Evolutionary conservation across 108 stramenopile species (phyloP).

Genomic region (Seminavis robusta): DNA sequence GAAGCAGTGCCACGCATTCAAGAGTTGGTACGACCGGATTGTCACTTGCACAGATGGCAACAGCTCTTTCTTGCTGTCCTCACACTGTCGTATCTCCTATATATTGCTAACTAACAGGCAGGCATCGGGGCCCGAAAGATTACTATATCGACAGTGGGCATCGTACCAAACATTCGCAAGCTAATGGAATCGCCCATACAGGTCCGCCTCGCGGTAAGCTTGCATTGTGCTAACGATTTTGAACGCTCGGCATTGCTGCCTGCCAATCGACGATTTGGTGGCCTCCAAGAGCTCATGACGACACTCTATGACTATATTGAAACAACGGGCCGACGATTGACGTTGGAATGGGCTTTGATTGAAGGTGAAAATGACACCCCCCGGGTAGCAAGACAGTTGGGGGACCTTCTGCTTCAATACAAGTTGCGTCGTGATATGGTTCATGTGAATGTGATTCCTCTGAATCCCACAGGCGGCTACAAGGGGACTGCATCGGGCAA

Average conservation of each 20-base stretch:
- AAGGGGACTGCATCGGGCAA: slow-evolving; percentile 57
- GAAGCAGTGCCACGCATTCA: slow-evolving; percentile 79
- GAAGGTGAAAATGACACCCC: slow-evolving; percentile 85
- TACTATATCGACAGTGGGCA: slow-evolving; percentile 91
- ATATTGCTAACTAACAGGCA: slow-evolving; percentile 80
- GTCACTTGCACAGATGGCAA: too few relatives aligned
- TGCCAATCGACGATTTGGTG: slow-evolving; percentile 87
- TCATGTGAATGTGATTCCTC: slow-evolving; percentile 95
- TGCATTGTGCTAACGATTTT: slow-evolving; percentile 91
- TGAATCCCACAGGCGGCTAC: slow-evolving; percentile 93
- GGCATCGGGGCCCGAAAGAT: slow-evolving; percentile 93
- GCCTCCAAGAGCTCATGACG: slow-evolving; percentile 81
- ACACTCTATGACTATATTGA: slow-evolving; percentile 76
- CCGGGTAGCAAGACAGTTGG: slow-evolving; percentile 71
- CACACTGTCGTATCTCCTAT: too few relatives aligned
- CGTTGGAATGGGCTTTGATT: slow-evolving; percentile 97
- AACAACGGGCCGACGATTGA: slow-evolving; percentile 73
- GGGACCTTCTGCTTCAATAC: slow-evolving; percentile 47
- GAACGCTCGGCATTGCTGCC: slow-evolving; percentile 87
- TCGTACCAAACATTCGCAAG: slow-evolving; percentile 77
- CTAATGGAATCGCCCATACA: slow-evolving; percentile 49
- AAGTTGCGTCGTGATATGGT: slow-evolving; percentile 61
- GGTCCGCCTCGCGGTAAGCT: slow-evolving; percentile 83
- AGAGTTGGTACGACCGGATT: too few relatives aligned
- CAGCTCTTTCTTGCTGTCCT: too few relatives aligned